Percentiles rank a stretch among this genome's conserved stretches.
Evolutionary conservation across 306 rosid genomes (phyloP).

Genomic region (Bauhinia variegata): DNA sequence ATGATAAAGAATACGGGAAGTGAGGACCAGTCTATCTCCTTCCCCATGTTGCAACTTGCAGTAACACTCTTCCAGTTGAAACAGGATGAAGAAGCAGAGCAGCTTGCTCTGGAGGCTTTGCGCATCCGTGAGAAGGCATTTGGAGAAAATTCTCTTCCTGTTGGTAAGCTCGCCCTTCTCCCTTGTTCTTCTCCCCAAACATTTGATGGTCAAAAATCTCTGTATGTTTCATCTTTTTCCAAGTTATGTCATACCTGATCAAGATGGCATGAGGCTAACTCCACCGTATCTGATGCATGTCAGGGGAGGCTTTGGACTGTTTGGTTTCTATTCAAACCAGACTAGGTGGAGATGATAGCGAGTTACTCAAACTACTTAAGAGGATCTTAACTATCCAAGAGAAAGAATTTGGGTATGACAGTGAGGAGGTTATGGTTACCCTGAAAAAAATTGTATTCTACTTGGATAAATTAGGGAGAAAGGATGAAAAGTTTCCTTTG

Average conservation of each 20-base stretch:
- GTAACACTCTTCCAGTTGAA: conserved; percentile 73
- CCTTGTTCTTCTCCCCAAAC: not conserved
- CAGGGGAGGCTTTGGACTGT: conserved; percentile 94
- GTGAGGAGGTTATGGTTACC: conserved; percentile 71
- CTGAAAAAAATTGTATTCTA: conserved; percentile 68
- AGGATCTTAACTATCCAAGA: conserved; percentile 78
- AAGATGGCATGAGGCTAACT: not conserved
- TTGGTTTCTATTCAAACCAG: conserved; percentile 78
- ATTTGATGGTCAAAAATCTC: not conserved
- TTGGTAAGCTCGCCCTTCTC: conserved; percentile 56
- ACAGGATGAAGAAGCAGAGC: conserved; percentile 85
- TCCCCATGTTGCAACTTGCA: conserved; percentile 91
- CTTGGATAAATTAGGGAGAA: conserved; percentile 73
- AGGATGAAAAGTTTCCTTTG: conserved; percentile 60
- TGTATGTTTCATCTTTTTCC: conserved; percentile 1
- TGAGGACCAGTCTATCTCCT: conserved; percentile 73
- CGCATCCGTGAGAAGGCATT: conserved; percentile 79
- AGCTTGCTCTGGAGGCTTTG: conserved; percentile 68
- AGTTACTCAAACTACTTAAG: conserved; percentile 59
- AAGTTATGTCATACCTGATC: not conserved
- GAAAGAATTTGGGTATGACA: conserved; percentile 72
- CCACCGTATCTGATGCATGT: conserved; percentile 29
- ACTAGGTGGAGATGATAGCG: conserved; percentile 56
- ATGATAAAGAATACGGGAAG: conserved; percentile 56
- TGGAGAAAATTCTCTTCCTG: conserved; percentile 76